phyloP scores from a whole-genome alignment of 768 basidiomycete genomes.

The Phlebiopsis gigantea region DNA sequence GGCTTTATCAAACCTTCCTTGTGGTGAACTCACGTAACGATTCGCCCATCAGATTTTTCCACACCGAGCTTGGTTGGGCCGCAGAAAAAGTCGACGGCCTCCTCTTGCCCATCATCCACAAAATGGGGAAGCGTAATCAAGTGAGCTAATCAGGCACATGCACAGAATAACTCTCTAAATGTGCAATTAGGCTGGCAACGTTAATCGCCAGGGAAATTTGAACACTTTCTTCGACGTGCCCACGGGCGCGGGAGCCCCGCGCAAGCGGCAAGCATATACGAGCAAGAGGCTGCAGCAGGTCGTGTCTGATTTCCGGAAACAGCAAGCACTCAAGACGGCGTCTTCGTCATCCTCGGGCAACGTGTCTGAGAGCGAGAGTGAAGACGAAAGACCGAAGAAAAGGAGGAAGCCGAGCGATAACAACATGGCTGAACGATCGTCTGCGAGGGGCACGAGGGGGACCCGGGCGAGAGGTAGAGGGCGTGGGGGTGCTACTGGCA shows the following conservation, averaged over 20 bases:
- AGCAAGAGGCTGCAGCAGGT: slow-evolving; percentile 87
- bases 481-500: slow-evolving; percentile 11
- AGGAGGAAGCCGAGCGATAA: slow-evolving; percentile 23
- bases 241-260: slow-evolving; percentile 68
- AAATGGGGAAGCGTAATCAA: slow-evolving; percentile 77
- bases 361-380: slow-evolving; percentile 16
- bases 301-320: slow-evolving; percentile 72
- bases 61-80: slow-evolving; percentile 76
- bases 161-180: slow-evolving; percentile 32
- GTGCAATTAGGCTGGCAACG: slow-evolving; percentile 28
- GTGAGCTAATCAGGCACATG: slow-evolving; percentile 31
- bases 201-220: slow-evolving; percentile 73
- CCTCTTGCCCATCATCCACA: slow-evolving; percentile 87
- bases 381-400: slow-evolving; percentile 28
- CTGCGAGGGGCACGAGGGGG: neutral
- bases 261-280: slow-evolving; percentile 74
- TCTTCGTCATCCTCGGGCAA: slow-evolving; percentile 1
- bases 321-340: slow-evolving; percentile 22
- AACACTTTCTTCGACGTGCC: slow-evolving; percentile 70
- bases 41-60: slow-evolving; percentile 12
- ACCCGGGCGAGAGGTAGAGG: slow-evolving; percentile 5
- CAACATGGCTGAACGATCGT: neutral
- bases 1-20: neutral
- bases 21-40: neutral
- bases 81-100: slow-evolving; percentile 84